Evolutionary conservation across 164 flowering plant genomes (phyloP).

Genomic region (Stephania yunnanensis): DNA sequence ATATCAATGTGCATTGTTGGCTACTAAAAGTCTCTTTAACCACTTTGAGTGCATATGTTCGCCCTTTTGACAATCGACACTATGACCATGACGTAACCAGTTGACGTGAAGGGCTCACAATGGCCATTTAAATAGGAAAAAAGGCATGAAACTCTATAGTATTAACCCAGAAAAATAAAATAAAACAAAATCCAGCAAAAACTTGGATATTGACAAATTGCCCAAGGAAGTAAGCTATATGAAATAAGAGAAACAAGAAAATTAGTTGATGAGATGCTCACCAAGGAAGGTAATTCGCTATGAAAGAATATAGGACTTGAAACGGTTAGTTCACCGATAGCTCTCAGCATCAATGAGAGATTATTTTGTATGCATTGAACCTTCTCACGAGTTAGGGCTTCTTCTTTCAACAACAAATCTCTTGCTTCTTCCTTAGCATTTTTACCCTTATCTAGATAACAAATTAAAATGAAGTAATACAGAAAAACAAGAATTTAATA

Average conservation of each 20-base stretch:
- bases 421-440: conserved; percentile 96
- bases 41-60: too few relatives aligned
- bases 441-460: conserved; percentile 63
- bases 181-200: too few relatives aligned
- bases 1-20: too few relatives aligned
- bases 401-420: conserved; percentile 71
- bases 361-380: conserved; percentile 60
- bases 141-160: too few relatives aligned
- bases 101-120: too few relatives aligned
- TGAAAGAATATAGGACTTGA: conserved; percentile 87
- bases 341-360: conserved; percentile 63
- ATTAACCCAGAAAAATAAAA: too few relatives aligned
- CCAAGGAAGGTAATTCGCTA: conserved; percentile 91
- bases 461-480: conserved; percentile 2
- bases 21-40: too few relatives aligned
- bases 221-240: neutral
- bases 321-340: conserved; percentile 82
- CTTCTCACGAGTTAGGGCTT: conserved; percentile 63
- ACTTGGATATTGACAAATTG: too few relatives aligned
- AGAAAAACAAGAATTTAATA: neutral
- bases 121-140: too few relatives aligned
- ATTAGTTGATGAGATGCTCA: conserved; percentile 24
- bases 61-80: too few relatives aligned
- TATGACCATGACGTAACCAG: too few relatives aligned
- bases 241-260: neutral